Evolutionary conservation across 2,329 filamentous ascomycete species (phyloP).

Genomic region (Chaetomiaceae sp.): DNA sequence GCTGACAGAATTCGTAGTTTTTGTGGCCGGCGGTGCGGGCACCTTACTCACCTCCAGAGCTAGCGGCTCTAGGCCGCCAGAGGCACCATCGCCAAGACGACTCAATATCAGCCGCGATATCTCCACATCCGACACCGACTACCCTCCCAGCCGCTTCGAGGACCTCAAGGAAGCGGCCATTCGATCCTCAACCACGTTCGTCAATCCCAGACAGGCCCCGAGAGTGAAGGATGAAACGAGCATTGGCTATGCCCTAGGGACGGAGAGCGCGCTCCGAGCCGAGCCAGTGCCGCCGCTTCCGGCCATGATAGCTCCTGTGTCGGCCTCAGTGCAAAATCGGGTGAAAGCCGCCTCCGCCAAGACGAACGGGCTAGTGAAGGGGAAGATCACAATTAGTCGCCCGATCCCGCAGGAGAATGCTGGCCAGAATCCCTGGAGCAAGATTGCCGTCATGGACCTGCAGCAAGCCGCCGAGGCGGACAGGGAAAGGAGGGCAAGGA

Average conservation of each 20-base stretch:
- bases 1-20: conserved; percentile 30
- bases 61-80: conserved; percentile 30
- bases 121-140: conserved; percentile 40
- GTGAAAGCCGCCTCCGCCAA: conserved; percentile 24
- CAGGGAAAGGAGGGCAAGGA: conserved; percentile 37
- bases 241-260: conserved; percentile 12
- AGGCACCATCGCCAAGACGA: conserved; percentile 38
- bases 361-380: conserved; percentile 26
- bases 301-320: conserved; percentile 26
- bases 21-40: conserved; percentile 38
- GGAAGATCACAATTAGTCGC: conserved; percentile 44
- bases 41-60: conserved; percentile 30
- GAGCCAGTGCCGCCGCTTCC: conserved; percentile 40
- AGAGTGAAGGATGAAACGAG: conserved; percentile 25
- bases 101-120: conserved; percentile 36
- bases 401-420: conserved; percentile 41
- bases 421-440: conserved; percentile 38
- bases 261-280: conserved; percentile 38
- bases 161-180: conserved; percentile 43
- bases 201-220: conserved; percentile 31
- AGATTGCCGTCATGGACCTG: conserved; percentile 47
- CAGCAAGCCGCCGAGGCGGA: conserved; percentile 45
- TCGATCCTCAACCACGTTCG: conserved; percentile 35
- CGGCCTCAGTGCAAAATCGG: conserved; percentile 20
- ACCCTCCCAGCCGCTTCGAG: conserved; percentile 44